Evolutionary conservation across 2,329 filamentous ascomycete genomes (phyloP).

Genomic region (Arthrobotrys sinensis): DNA sequence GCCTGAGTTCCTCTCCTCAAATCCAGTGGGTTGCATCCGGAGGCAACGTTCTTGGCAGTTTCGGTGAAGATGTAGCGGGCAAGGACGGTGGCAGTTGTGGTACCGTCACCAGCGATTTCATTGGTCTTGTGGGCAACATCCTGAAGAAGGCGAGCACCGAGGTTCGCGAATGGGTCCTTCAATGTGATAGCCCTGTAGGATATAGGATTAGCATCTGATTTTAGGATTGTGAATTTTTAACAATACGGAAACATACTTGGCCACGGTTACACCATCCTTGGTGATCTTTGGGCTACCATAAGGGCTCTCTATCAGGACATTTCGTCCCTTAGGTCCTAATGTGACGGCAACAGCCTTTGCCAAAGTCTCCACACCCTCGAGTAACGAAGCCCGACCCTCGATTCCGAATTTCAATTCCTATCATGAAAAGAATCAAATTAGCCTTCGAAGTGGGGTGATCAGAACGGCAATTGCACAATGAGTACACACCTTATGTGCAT

Average conservation of each 20-base stretch:
- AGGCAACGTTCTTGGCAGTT: conserved; percentile 99
- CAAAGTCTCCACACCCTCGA: conserved; percentile 95
- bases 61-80: conserved; percentile 99
- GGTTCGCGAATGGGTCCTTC: conserved; percentile 99
- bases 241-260: conserved; percentile 66
- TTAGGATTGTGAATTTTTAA: not conserved
- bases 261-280: conserved; percentile 87
- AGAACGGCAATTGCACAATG: conserved; percentile 24
- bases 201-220: conserved; percentile 51
- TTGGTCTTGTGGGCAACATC: conserved; percentile 99
- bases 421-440: conserved; percentile 44
- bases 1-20: conserved; percentile 96
- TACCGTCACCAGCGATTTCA: conserved; percentile 98
- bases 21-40: conserved; percentile 99
- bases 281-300: conserved; percentile 89
- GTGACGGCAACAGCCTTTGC: conserved; percentile 96
- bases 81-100: conserved; percentile 96
- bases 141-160: conserved; percentile 94
- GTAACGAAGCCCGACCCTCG: conserved; percentile 87
- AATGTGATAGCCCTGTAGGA: conserved; percentile 82
- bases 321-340: conserved; percentile 96
- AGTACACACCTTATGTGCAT: conserved; percentile 88
- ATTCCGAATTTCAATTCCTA: conserved; percentile 99
- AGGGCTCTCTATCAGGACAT: conserved; percentile 97
- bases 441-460: conserved; percentile 35